A percentile compares a stretch with the other conserved stretches of the same genome.
These are phyloP conservation scores for Saccharata proteae DNA, from an alignment of 2,329 filamentous ascomycete species.

Conservation along the genomic window DNA sequence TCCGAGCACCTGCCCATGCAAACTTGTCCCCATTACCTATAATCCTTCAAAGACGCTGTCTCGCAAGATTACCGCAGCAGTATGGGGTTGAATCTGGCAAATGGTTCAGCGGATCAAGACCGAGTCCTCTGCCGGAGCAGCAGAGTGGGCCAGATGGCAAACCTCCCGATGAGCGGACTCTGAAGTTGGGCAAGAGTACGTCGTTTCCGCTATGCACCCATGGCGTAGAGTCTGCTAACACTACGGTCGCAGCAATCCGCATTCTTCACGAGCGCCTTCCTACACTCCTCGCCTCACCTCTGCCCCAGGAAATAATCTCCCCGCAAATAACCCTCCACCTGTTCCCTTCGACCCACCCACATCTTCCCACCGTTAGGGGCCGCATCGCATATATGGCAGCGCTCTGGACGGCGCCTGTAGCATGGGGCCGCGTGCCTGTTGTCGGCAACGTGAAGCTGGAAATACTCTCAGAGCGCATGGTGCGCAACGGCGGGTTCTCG, in stretches of 20 bases:
- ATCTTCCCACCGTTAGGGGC: slow-evolving; percentile 85
- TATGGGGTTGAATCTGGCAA: slow-evolving; percentile 23
- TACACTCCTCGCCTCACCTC: slow-evolving; percentile 46
- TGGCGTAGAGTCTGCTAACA: slow-evolving; percentile 5
- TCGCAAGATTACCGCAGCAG: slow-evolving; percentile 20
- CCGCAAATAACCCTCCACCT: slow-evolving; percentile 50
- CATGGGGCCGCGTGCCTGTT: slow-evolving; percentile 86
- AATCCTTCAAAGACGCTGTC: slow-evolving; percentile 11
- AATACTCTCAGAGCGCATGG: slow-evolving; percentile 83
- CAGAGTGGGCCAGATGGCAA: slow-evolving; percentile 28
- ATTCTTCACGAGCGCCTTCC: slow-evolving; percentile 51
- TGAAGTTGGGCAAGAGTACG: slow-evolving; percentile 51
- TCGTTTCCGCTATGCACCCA: slow-evolving; percentile 3
- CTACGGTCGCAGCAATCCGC: slow-evolving; percentile 37
- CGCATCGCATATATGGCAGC: slow-evolving; percentile 85
- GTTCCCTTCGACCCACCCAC: slow-evolving; percentile 65
- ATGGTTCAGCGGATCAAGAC: slow-evolving; percentile 33
- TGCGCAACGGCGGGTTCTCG: slow-evolving; percentile 38
- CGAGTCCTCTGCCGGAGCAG: slow-evolving; percentile 15
- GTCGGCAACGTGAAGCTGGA: slow-evolving; percentile 81
- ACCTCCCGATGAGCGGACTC: slow-evolving; percentile 45
- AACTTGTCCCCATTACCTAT: slow-evolving; percentile 22
- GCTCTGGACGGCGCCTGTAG: slow-evolving; percentile 89
- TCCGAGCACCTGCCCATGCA: slow-evolving; percentile 18
- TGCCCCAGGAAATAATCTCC: slow-evolving; percentile 50